phyloP scores from a whole-genome alignment of 768 basidiomycete genomes.

The Leucocoprinus sp. region DNA sequence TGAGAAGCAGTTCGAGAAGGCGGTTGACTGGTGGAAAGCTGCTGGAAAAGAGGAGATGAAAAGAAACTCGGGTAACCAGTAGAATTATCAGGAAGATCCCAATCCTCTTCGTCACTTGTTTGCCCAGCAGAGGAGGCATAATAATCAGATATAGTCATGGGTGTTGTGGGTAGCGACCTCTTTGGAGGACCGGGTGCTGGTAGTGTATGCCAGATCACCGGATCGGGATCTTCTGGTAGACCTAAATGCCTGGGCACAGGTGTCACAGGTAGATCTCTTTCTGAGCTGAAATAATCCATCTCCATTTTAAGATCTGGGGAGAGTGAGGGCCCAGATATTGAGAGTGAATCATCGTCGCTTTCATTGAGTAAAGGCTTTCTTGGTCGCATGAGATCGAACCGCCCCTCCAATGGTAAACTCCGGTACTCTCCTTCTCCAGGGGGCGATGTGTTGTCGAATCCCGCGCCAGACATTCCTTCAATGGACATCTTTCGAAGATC shows the following conservation, averaged over 20 bases:
- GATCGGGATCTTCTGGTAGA: conserved; percentile 24
- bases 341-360: conserved; percentile 5
- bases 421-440: conserved; percentile 65
- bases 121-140: conserved; percentile 10
- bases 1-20: neutral
- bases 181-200: conserved; percentile 59
- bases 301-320: conserved; percentile 2
- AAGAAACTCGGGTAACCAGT: neutral
- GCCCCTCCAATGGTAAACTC: conserved; percentile 79
- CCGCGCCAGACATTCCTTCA: conserved; percentile 39
- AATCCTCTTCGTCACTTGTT: conserved; percentile 10
- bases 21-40: neutral
- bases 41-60: conserved; percentile 14
- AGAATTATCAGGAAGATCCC: neutral
- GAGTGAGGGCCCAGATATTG: conserved; percentile 16
- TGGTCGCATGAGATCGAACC: conserved; percentile 80
- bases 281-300: neutral
- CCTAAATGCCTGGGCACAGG: conserved; percentile 25
- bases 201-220: conserved; percentile 38
- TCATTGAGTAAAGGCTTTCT: conserved; percentile 13
- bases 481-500: conserved; percentile 57
- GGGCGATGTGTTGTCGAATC: conserved; percentile 8
- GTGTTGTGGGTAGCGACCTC: conserved; percentile 43
- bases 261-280: conserved; percentile 26
- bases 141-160: conserved; percentile 19